A percentile compares a stretch with the other conserved stretches of the same genome.
Evolutionary conservation across 768 basidiomycete genomes (phyloP).

Genomic region (Hydnum rufescens): DNA sequence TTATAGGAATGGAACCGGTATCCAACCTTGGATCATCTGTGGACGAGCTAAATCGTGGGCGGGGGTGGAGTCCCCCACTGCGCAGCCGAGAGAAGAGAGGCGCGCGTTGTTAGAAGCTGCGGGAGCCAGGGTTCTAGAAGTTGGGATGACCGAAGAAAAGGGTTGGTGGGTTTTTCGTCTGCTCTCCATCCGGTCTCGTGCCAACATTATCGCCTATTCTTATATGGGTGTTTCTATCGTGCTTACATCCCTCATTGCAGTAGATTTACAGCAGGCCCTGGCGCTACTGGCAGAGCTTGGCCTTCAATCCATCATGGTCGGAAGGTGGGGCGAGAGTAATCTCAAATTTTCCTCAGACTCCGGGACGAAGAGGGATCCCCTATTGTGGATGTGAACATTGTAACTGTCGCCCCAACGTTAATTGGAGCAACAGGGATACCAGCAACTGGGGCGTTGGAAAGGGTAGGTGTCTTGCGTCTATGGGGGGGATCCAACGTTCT

Average conservation of each 20-base stretch:
- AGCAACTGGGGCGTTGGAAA: conserved; percentile 22
- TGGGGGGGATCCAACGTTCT: not conserved
- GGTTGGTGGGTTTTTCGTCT: conserved; percentile 5
- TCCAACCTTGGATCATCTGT: conserved; percentile 54
- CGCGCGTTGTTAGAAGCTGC: conserved; percentile 29
- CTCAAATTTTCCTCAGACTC: conserved; percentile 36
- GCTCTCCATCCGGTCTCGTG: not conserved
- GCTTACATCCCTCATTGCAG: not conserved
- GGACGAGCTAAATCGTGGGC: conserved; percentile 11
- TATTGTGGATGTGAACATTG: conserved; percentile 49
- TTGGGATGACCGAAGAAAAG: conserved; percentile 20
- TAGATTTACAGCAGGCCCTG: conserved; percentile 33
- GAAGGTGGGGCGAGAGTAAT: conserved; percentile 86
- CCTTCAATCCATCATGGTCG: conserved; percentile 70
- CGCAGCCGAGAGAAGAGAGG: not conserved
- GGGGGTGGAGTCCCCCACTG: not conserved
- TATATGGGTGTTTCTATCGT: not conserved
- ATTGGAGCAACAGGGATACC: conserved; percentile 56
- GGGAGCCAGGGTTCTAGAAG: conserved; percentile 45
- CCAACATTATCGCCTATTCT: not conserved
- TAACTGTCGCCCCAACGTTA: conserved; percentile 74
- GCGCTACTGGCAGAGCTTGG: conserved; percentile 31
- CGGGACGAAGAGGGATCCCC: conserved; percentile 10
- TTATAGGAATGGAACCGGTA: conserved; percentile 34
- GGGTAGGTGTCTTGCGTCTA: conserved; percentile 9